phyloP scores from a whole-genome alignment of 495 filamentous ascomycete species.

The Tuber brumale region DNA sequence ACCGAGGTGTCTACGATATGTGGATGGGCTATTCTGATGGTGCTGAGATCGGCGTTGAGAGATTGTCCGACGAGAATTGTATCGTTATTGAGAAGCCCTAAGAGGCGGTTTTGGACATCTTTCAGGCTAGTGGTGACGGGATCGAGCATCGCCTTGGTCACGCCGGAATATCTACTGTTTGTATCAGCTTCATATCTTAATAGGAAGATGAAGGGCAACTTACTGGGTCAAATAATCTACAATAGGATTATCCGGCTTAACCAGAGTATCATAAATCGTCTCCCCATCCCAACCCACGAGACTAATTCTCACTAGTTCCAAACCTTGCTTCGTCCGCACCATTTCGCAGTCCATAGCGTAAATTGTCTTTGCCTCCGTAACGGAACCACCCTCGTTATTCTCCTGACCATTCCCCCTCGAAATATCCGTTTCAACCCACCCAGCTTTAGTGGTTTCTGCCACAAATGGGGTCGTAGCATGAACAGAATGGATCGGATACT shows the following conservation, averaged over 20 bases:
- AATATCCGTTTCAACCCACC: constrained; percentile 80
- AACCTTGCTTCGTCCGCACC: constrained; percentile 71
- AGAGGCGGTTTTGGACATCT: constrained; percentile 74
- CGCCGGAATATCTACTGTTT: constrained; percentile 61
- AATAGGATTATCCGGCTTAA: constrained; percentile 79
- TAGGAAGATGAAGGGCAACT: constrained; percentile 11
- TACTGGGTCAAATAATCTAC: constrained; percentile 81
- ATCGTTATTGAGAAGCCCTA: constrained; percentile 59
- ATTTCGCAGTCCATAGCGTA: constrained; percentile 92
- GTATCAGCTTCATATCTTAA: constrained; percentile 7
- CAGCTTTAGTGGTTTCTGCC: constrained; percentile 45
- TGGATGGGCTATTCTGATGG: constrained; percentile 78
- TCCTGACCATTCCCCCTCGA: constrained; percentile 55
- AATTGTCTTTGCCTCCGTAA: constrained; percentile 76
- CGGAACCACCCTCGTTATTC: constrained; percentile 69
- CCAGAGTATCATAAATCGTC: constrained; percentile 76
- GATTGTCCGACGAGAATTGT: constrained; percentile 87
- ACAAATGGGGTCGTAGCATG: constrained; percentile 2
- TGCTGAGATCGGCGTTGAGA: constrained; percentile 78
- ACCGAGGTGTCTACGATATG: constrained; percentile 86
- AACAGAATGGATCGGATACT: constrained; percentile 70
- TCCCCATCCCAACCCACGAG: constrained; percentile 78
- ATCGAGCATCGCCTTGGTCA: constrained; percentile 73
- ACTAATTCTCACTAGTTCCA: constrained; percentile 80
- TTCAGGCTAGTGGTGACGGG: constrained; percentile 72